phyloP scores from a whole-genome alignment of 2,329 filamentous ascomycete species.

The Fusarium equiseti region DNA sequence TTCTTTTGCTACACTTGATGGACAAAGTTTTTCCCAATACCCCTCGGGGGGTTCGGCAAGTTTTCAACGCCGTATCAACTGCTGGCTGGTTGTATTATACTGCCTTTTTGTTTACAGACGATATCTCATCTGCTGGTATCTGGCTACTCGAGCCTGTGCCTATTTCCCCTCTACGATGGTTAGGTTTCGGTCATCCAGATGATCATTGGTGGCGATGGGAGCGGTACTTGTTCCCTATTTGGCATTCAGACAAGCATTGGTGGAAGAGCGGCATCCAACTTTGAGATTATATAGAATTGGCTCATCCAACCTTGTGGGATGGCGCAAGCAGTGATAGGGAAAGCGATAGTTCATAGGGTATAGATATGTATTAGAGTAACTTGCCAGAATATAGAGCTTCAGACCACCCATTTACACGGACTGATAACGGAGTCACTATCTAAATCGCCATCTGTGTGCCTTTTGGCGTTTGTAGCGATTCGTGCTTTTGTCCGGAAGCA shows the following conservation, averaged over 20 bases:
- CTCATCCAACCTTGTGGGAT: neutral
- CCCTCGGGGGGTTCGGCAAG: constrained; percentile 61
- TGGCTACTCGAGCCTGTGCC: constrained; percentile 90
- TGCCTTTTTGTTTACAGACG: constrained; percentile 75
- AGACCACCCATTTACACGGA: neutral
- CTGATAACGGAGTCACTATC: too few relatives aligned
- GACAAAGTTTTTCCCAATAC: constrained; percentile 53
- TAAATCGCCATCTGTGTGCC: neutral
- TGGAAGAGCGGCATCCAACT: constrained; percentile 60
- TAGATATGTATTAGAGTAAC: constrained; percentile 3
- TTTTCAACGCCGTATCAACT: constrained; percentile 72
- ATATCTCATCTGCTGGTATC: constrained; percentile 78
- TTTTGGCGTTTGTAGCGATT: neutral
- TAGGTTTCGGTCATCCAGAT: constrained; percentile 72
- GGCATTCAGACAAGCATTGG: constrained; percentile 73
- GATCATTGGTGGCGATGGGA: constrained; percentile 78
- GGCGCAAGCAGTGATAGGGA: neutral
- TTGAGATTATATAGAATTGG: constrained; percentile 26
- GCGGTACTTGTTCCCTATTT: constrained; percentile 62
- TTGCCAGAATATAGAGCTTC: neutral
- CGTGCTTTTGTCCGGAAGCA: constrained; percentile 16
- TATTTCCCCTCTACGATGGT: constrained; percentile 73
- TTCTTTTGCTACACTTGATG: constrained; percentile 52
- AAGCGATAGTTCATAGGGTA: neutral
- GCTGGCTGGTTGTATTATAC: constrained; percentile 77